phyloP scores from a whole-genome alignment of 371 early-diverging fungal genomes.

The Mucor ambiguus region DNA sequence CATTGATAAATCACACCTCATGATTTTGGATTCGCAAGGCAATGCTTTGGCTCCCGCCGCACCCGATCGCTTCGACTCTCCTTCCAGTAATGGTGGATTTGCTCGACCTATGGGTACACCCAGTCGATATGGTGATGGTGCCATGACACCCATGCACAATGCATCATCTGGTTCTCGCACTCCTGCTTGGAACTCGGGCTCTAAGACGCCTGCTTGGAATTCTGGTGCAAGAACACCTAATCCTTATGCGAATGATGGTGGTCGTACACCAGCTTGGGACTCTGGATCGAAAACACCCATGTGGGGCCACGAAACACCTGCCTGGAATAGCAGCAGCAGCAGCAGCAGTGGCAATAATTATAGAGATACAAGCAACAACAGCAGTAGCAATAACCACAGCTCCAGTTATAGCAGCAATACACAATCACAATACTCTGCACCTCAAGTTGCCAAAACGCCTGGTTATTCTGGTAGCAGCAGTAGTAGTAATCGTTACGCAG shows the following conservation, averaged over 20 bases:
- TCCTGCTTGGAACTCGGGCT: constrained; percentile 78
- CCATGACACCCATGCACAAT: constrained; percentile 62
- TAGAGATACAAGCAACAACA: constrained; percentile 5
- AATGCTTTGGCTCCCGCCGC: constrained; percentile 46
- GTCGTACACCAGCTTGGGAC: constrained; percentile 75
- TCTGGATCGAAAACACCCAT: constrained; percentile 65
- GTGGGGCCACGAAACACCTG: constrained; percentile 73
- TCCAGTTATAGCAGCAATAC: background rate
- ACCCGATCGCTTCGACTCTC: constrained; percentile 28
- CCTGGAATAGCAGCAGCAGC: constrained; percentile 66
- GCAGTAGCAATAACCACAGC: background rate
- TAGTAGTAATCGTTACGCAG: constrained; percentile 29
- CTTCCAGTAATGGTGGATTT: constrained; percentile 28
- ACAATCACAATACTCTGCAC: constrained; percentile 18
- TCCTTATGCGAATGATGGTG: constrained; percentile 63
- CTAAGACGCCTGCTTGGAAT: constrained; percentile 64
- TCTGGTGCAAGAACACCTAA: constrained; percentile 73
- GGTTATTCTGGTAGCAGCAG: constrained; percentile 9
- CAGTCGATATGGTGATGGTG: constrained; percentile 51
- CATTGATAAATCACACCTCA: constrained; percentile 76
- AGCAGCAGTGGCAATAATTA: constrained; percentile 53
- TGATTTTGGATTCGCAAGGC: constrained; percentile 55
- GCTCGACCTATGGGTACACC: constrained; percentile 42
- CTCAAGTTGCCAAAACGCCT: constrained; percentile 62
- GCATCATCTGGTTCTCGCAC: constrained; percentile 62